phyloP scores from a whole-genome alignment of 805 yeast genomes.

The Saturnispora galanensis region DNA sequence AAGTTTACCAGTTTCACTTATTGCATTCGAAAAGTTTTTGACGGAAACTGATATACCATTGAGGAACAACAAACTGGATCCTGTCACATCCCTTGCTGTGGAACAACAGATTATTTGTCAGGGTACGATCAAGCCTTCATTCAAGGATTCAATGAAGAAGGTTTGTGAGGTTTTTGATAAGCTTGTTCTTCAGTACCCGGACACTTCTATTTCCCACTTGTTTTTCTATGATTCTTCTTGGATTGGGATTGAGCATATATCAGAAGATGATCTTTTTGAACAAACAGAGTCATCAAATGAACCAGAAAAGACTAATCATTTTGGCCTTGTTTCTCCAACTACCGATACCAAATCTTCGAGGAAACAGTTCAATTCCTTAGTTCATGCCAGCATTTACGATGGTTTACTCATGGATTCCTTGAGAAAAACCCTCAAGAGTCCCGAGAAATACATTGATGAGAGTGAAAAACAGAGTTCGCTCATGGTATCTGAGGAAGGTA shows the following conservation, averaged over 20 bases:
- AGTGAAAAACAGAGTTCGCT: conserved; percentile 1
- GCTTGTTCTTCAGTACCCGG: conserved; percentile 30
- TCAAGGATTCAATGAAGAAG: conserved; percentile 30
- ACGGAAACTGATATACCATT: conserved; percentile 43
- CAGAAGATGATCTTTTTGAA: too few relatives aligned
- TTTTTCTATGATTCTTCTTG: conserved; percentile 59
- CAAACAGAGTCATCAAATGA: neutral
- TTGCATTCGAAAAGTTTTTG: conserved; percentile 49
- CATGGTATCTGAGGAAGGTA: neutral
- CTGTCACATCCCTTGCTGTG: conserved; percentile 33
- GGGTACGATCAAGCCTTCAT: conserved; percentile 42
- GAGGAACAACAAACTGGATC: conserved; percentile 30
- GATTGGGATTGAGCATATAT: conserved; percentile 34
- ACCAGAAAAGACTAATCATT: neutral
- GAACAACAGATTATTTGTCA: conserved; percentile 56
- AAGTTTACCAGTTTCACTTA: conserved; percentile 46
- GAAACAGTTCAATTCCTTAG: conserved; percentile 13
- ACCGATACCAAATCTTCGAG: conserved; percentile 8
- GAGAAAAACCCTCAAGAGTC: conserved; percentile 24
- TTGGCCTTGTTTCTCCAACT: neutral
- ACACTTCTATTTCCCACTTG: conserved; percentile 41
- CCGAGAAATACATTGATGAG: conserved; percentile 18
- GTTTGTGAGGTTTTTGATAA: conserved; percentile 40
- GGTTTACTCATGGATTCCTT: conserved; percentile 26
- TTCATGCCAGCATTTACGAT: conserved; percentile 17